These are phyloP conservation scores for Picea abies DNA, from an alignment of 83 land plant species.

Conservation along the genomic window DNA sequence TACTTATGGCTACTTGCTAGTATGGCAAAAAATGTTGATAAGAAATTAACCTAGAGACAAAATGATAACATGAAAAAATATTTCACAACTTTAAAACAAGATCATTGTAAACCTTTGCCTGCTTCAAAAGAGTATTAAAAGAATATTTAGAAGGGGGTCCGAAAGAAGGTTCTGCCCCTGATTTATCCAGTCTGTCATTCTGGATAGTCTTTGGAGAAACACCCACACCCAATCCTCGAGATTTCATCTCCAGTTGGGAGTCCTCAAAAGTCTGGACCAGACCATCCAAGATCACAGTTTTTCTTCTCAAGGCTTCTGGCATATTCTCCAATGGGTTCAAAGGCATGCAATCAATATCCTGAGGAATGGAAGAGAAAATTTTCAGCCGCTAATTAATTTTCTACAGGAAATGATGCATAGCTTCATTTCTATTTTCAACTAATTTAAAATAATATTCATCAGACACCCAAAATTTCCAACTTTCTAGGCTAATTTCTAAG, in stretches of 20 bases:
- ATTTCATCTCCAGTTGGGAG: conserved; percentile 29
- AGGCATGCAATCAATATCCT: conserved; percentile 99
- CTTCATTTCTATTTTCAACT: background rate
- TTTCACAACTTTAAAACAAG: background rate
- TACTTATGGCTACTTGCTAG: background rate
- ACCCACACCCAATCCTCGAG: conserved; percentile 29
- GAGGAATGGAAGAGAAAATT: conserved; percentile 11
- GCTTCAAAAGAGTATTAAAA: conserved; percentile 50
- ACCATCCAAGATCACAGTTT: conserved; percentile 32
- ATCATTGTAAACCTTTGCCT: conserved; percentile 61
- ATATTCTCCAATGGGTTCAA: conserved; percentile 76
- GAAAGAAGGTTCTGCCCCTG: conserved; percentile 17
- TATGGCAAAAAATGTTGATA: background rate
- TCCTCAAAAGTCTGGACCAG: conserved; percentile 36
- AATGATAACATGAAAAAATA: conserved; percentile 8
- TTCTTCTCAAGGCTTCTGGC: conserved; percentile 66
- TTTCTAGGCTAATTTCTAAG: background rate
- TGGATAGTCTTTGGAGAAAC: conserved; percentile 31
- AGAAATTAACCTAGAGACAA: background rate
- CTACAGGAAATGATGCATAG: background rate
- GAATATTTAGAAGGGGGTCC: conserved; percentile 32
- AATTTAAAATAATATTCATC: background rate
- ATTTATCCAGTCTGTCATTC: conserved; percentile 51
- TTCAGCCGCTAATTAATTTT: background rate
- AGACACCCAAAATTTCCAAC: background rate